phyloP scores from a whole-genome alignment of 2,329 filamentous ascomycete species.

The Stachybotrys echinatus region DNA sequence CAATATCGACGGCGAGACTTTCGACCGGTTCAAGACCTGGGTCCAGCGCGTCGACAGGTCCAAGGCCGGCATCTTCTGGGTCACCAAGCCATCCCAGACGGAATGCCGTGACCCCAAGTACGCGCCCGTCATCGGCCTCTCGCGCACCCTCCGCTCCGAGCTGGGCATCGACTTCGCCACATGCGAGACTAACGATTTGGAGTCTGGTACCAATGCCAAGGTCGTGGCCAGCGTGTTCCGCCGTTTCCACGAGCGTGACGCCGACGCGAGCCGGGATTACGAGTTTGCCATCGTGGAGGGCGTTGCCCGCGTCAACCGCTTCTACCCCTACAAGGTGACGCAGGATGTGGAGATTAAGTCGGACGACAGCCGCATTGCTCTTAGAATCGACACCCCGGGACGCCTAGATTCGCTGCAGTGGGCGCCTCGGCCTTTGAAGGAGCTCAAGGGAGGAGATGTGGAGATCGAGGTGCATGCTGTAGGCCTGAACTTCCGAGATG shows the following conservation, averaged over 20 bases:
- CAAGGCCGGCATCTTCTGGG: slow-evolving; percentile 20
- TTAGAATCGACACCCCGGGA: slow-evolving; percentile 9
- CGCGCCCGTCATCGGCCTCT: slow-evolving; percentile 19
- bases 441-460: slow-evolving; percentile 16
- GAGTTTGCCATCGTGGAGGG: slow-evolving; percentile 24
- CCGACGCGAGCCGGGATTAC: slow-evolving; percentile 17
- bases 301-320: slow-evolving; percentile 18
- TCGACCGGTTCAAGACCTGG: slow-evolving; percentile 7
- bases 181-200: slow-evolving; percentile 18
- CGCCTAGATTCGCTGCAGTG: slow-evolving; percentile 15
- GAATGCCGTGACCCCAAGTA: slow-evolving; percentile 18
- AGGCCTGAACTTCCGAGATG: slow-evolving; percentile 23
- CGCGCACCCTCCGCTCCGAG: slow-evolving; percentile 23
- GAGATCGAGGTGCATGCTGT: slow-evolving; percentile 22
- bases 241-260: slow-evolving; percentile 12
- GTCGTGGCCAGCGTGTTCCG: slow-evolving; percentile 12
- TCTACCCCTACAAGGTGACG: slow-evolving; percentile 16
- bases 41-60: background rate
- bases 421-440: slow-evolving; percentile 2
- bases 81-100: slow-evolving; percentile 21
- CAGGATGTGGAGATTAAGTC: slow-evolving; percentile 9
- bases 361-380: slow-evolving; percentile 1
- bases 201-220: background rate
- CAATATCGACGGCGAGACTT: slow-evolving; percentile 10
- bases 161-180: slow-evolving; percentile 19